These are phyloP conservation scores for Melaleuca quinquenervia DNA, from an alignment of 345 rosid genomes.

Conservation along the genomic window DNA sequence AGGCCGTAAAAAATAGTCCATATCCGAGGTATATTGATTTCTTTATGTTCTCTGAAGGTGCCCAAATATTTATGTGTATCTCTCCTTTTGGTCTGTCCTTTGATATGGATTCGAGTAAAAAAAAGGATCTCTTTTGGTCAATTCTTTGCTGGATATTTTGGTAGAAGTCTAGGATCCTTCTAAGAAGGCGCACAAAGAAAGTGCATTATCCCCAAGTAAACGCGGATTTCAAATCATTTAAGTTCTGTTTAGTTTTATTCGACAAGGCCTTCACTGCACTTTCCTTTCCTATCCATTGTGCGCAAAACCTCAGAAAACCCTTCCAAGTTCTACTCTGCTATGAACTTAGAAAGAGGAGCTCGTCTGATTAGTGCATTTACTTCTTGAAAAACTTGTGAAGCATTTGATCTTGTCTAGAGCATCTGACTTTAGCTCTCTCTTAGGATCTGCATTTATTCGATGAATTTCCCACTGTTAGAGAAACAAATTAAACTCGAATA, in stretches of 20 bases:
- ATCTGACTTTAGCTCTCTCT: background rate
- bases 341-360: background rate
- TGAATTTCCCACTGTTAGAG: background rate
- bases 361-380: background rate
- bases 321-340: background rate
- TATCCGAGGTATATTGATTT: conserved; percentile 55
- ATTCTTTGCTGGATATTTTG: background rate
- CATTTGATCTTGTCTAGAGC: background rate
- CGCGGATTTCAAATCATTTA: background rate
- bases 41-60: background rate
- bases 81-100: background rate
- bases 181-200: background rate
- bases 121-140: background rate
- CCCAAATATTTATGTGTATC: background rate
- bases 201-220: background rate
- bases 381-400: background rate
- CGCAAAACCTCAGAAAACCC: background rate
- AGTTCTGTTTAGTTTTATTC: background rate
- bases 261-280: background rate
- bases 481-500: background rate
- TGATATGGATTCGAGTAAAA: background rate
- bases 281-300: background rate
- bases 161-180: background rate
- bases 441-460: background rate
- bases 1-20: conserved; percentile 90